Base-by-base conservation (phyloP, 1,139 yeast species). In the Hansenula lynferdii region DNA sequence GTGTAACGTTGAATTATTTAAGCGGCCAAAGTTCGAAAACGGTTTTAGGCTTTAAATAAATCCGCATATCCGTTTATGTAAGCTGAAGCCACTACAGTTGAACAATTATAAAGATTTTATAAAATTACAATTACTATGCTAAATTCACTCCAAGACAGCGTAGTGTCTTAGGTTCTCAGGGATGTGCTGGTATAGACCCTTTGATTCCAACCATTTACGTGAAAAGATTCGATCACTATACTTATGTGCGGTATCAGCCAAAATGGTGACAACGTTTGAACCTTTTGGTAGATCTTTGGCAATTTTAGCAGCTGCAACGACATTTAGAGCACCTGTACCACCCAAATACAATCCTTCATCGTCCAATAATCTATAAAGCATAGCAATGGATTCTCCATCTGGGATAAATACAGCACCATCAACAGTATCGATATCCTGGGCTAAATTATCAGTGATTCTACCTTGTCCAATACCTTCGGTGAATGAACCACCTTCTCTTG, bases 401-500 rank as follows among this genome's bases (percentile, higher is more conserved):
- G 40, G 30, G 8, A 44, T 36, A 10, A 49, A 42, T 17, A 42
- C 29, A 1, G 49, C 44, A 3, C 42, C 47, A 37, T 47, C 48
- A 8, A 45, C 40, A 9, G 42, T 17, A 8, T 44, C 41, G 8
- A 51, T 31, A 3, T 39, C 38, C 26, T 44, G 53, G 6, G 26
- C 14, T 44, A 49, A 33, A 35, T 51, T 51, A 6, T 48, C 53
- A 9, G 52, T 46, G 8, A 47, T 35, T 17, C 42, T 45, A 28
- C 43, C 33, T 37, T 49, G 48, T 10, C 55, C 55, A 31, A 51
- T 37, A 8, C 55, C 55, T 30, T 51, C 55, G 14, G 49, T 47
- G 29, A 51, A 49, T 6, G 53, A 49, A 5, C 30, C 30, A 2
- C 55, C 55, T 35, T 51, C 55, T 12, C 44, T 31, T 2, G 40